phyloP scores from a whole-genome alignment of 2,329 filamentous ascomycete genomes.

The Fusarium floridanum region DNA sequence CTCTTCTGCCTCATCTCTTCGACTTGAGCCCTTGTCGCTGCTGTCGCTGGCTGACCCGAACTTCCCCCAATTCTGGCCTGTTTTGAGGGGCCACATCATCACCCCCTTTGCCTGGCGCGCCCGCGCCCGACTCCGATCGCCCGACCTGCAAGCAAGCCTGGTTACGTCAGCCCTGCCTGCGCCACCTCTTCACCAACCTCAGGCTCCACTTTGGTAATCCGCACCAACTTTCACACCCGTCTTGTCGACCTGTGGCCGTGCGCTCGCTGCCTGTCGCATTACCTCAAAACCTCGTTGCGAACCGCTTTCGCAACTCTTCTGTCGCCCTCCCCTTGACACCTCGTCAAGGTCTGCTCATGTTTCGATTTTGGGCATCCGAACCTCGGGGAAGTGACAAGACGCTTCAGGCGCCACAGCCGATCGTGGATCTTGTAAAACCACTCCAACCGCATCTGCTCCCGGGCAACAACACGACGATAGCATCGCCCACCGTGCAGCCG shows the following conservation, averaged over 20 bases:
- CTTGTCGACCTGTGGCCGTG: slow-evolving; percentile 13
- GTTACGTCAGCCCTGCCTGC: slow-evolving; percentile 52
- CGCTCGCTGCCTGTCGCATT: slow-evolving; percentile 36
- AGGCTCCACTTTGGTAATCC: slow-evolving; percentile 20
- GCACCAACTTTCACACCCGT: slow-evolving; percentile 27
- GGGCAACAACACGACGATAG: slow-evolving; percentile 42
- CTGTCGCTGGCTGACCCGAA: slow-evolving; percentile 42
- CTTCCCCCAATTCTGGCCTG: slow-evolving; percentile 41
- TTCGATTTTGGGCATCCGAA: slow-evolving; percentile 72
- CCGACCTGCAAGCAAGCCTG: slow-evolving; percentile 40
- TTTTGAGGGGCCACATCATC: slow-evolving; percentile 53
- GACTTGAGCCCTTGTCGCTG: slow-evolving; percentile 39
- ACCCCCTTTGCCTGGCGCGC: slow-evolving; percentile 41
- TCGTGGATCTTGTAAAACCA: slow-evolving; percentile 49
- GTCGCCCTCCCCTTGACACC: slow-evolving; percentile 33
- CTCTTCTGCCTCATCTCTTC: slow-evolving; percentile 36
- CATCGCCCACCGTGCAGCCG: slow-evolving; percentile 45
- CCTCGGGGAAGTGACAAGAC: slow-evolving; percentile 68
- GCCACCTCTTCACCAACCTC: slow-evolving; percentile 28
- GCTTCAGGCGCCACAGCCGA: slow-evolving; percentile 58
- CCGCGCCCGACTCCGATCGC: slow-evolving; percentile 45
- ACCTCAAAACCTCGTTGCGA: slow-evolving; percentile 30
- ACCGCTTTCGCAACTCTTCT: slow-evolving; percentile 34
- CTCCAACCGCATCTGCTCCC: slow-evolving; percentile 51
- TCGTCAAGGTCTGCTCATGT: slow-evolving; percentile 65